These are phyloP conservation scores for Diutina neorugosa DNA, from an alignment of 1,139 yeast species.

Conservation along the genomic window DNA sequence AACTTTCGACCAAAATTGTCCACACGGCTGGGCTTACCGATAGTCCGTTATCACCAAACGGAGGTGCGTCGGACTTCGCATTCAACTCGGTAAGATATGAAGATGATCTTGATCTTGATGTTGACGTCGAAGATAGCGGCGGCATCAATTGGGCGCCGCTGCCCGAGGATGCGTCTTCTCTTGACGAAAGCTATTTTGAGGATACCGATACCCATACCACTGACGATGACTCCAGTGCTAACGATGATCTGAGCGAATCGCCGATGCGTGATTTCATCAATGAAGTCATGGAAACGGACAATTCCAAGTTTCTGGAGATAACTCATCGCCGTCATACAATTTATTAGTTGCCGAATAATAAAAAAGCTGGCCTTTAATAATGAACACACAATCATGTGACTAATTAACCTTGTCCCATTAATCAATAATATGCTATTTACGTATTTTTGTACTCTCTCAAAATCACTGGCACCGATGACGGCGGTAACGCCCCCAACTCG, in stretches of 20 bases:
- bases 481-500: constrained; percentile 92
- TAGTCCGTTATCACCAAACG: neutral
- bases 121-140: neutral
- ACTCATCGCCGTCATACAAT: neutral
- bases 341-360: neutral
- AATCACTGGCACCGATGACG: constrained; percentile 94
- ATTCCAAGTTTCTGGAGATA: neutral
- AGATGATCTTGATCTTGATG: neutral
- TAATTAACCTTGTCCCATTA: neutral
- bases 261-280: neutral
- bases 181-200: neutral
- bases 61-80: neutral
- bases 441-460: constrained; percentile 73
- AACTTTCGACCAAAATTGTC: neutral
- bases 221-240: neutral
- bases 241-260: neutral
- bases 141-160: neutral
- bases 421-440: neutral
- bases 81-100: neutral
- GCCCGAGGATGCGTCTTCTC: neutral
- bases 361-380: neutral
- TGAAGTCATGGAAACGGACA: neutral
- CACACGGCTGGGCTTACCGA: neutral
- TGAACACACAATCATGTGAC: neutral
- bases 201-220: neutral